Evolutionary conservation across 2,329 filamentous ascomycete species (phyloP).

Genomic region (Myriosclerotinia duriaeana): DNA sequence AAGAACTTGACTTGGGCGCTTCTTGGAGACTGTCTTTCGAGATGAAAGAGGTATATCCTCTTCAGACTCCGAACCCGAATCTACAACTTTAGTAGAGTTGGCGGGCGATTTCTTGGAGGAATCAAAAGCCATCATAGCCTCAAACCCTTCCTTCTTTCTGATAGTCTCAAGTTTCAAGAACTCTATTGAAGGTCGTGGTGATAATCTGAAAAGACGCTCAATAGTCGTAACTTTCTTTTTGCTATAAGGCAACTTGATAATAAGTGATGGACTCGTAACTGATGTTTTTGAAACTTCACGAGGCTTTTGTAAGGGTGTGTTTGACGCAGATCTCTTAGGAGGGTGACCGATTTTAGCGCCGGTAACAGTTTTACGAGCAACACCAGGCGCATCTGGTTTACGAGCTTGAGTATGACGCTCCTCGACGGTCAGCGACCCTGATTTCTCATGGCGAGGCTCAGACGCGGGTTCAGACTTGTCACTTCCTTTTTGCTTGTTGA

Average conservation of each 20-base stretch:
- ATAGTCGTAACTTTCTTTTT: slow-evolving; percentile 35
- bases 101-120: slow-evolving; percentile 9
- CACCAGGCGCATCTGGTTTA: slow-evolving; percentile 38
- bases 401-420: slow-evolving; percentile 39
- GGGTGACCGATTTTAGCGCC: slow-evolving; percentile 38
- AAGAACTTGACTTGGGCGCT: slow-evolving; percentile 35
- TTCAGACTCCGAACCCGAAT: slow-evolving; percentile 29
- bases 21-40: slow-evolving; percentile 28
- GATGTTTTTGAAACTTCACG: slow-evolving; percentile 18
- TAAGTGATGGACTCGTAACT: slow-evolving; percentile 25
- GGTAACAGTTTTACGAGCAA: slow-evolving; percentile 38
- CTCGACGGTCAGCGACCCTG: slow-evolving; percentile 36
- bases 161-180: slow-evolving; percentile 26
- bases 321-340: slow-evolving; percentile 35
- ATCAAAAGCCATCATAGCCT: slow-evolving; percentile 20
- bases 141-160: slow-evolving; percentile 25
- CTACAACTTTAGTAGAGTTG: background rate
- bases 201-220: slow-evolving; percentile 34
- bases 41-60: slow-evolving; percentile 28
- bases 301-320: slow-evolving; percentile 25
- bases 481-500: slow-evolving; percentile 25
- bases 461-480: slow-evolving; percentile 19
- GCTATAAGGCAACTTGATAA: slow-evolving; percentile 40
- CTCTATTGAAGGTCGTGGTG: slow-evolving; percentile 28
- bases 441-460: slow-evolving; percentile 17